Conservation (phyloP, 306 rosid genomes). For the Biancaea sappan region DNA sequence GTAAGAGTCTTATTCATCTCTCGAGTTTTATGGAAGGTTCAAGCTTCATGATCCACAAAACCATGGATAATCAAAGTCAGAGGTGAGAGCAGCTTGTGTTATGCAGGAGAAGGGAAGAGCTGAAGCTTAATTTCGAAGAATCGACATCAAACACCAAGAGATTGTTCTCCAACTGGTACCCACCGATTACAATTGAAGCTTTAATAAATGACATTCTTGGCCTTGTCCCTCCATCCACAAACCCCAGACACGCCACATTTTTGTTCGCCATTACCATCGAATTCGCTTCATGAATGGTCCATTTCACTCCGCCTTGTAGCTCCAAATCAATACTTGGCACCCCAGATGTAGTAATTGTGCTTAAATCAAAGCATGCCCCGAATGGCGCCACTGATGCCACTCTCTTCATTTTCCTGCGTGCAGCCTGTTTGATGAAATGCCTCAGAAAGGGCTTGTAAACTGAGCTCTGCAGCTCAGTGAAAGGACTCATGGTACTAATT, state of each 20-base stretch:
- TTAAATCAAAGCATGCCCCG: conserved; percentile 44
- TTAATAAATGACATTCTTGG: conserved; percentile 23
- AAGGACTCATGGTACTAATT: conserved; percentile 36
- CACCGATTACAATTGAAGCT: conserved; percentile 40
- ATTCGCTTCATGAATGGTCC: conserved; percentile 40
- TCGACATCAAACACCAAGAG: conserved; percentile 40
- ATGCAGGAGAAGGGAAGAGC: conserved; percentile 39
- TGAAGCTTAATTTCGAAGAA: conserved; percentile 36
- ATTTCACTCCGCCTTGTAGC: conserved; percentile 32
- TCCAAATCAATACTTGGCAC: conserved; percentile 45
- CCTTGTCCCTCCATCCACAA: conserved; percentile 42
- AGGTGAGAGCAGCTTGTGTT: conserved; percentile 27
- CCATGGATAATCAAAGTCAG: neutral
- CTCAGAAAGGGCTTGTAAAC: conserved; percentile 37
- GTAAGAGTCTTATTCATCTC: too few relatives aligned
- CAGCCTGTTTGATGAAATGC: conserved; percentile 38
- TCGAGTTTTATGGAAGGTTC: too few relatives aligned
- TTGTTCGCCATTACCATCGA: conserved; percentile 39
- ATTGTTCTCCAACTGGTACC: conserved; percentile 38
- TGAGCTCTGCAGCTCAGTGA: conserved; percentile 29
- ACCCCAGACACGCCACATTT: conserved; percentile 43
- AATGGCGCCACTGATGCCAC: conserved; percentile 42
- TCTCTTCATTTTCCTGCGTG: conserved; percentile 34
- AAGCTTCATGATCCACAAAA: neutral
- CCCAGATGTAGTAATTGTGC: neutral